phyloP scores from a whole-genome alignment of 345 rosid genomes.

The Geranium brycei region DNA sequence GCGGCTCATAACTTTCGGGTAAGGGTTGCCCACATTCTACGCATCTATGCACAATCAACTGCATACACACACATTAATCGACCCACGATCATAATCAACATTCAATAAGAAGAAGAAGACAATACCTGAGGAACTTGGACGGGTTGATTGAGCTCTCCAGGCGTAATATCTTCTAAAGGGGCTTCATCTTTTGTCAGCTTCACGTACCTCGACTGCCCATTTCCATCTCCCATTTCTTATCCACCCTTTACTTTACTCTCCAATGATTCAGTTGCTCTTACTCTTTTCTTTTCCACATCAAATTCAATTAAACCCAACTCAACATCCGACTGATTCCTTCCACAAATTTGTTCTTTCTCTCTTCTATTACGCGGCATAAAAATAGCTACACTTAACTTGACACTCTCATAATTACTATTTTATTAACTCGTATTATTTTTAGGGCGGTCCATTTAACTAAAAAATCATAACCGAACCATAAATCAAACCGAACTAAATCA shows the following conservation, averaged over 20 bases:
- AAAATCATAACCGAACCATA: no score
- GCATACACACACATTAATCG: not conserved
- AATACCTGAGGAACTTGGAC: conserved; percentile 74
- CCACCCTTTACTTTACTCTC: not conserved
- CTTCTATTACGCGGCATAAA: not conserved
- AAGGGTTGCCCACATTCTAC: conserved; percentile 66
- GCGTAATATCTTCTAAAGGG: conserved; percentile 49
- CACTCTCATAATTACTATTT: not conserved
- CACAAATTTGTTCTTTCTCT: not conserved
- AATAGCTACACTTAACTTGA: not conserved
- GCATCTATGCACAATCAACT: conserved; percentile 54
- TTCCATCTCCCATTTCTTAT: conserved; percentile 48
- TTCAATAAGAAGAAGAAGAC: no score
- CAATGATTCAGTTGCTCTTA: no score
- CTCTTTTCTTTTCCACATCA: no score
- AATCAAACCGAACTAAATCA: no score
- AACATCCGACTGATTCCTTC: no score
- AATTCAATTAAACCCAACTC: no score
- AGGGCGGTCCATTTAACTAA: no score
- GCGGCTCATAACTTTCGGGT: conserved; percentile 78
- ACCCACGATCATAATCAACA: no score
- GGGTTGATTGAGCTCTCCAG: conserved; percentile 97
- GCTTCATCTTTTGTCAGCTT: conserved; percentile 50
- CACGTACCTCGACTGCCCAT: conserved; percentile 50
- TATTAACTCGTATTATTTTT: no score